Percentiles rank a stretch among this genome's conserved stretches.
Evolutionary conservation across 306 rosid genomes (phyloP).

Genomic region (Dryas octopetala): DNA sequence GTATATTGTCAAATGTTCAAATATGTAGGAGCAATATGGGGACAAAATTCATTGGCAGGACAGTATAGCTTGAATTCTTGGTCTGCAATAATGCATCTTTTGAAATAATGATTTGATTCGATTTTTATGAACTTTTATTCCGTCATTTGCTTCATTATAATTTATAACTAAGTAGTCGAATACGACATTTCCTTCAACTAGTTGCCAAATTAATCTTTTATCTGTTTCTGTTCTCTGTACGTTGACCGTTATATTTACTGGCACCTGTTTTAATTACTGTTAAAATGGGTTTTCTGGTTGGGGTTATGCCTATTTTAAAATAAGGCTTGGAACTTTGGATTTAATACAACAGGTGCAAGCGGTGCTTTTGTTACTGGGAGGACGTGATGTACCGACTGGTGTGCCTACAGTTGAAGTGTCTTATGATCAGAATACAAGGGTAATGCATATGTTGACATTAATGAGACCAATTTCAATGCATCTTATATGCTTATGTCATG

Average conservation of each 20-base stretch:
- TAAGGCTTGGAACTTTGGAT: neutral
- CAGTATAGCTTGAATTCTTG: neutral
- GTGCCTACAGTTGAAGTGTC: conserved; percentile 57
- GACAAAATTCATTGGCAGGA: neutral
- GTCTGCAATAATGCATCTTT: neutral
- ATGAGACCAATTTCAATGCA: conserved; percentile 23
- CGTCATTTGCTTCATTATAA: neutral
- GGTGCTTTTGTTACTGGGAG: conserved; percentile 86
- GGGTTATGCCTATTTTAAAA: conserved; percentile 20
- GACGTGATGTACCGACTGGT: conserved; percentile 59
- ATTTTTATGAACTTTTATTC: neutral
- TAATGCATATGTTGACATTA: conserved; percentile 37
- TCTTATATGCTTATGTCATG: conserved; percentile 36
- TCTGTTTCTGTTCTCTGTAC: neutral
- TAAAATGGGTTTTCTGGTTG: conserved; percentile 14
- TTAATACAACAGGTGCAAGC: conserved; percentile 77
- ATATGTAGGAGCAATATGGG: neutral
- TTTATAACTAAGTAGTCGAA: neutral
- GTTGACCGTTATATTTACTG: neutral
- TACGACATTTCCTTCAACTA: neutral
- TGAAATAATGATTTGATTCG: neutral
- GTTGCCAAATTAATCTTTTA: conserved; percentile 7
- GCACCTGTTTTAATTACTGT: neutral
- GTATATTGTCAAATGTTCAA: neutral
- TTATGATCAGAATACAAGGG: conserved; percentile 62